Evolutionary conservation across 2,329 filamentous ascomycete species (phyloP).

Genomic region (Raffaelea ambrosiae): DNA sequence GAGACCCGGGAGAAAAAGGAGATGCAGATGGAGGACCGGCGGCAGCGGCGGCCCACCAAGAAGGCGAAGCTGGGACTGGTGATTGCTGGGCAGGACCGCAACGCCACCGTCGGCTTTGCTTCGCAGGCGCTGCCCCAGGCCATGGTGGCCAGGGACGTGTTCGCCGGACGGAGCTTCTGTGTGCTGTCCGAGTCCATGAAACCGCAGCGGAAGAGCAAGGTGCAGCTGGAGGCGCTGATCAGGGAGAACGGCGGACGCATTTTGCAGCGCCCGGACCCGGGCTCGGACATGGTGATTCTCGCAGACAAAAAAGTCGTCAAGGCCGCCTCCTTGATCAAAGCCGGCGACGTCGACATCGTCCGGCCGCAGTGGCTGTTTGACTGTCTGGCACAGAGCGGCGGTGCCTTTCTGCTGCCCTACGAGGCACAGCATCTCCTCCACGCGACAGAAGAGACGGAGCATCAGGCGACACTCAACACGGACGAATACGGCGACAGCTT

Average conservation of each 20-base stretch:
- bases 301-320: slow-evolving; percentile 76
- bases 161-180: slow-evolving; percentile 71
- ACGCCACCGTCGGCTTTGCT: slow-evolving; percentile 27
- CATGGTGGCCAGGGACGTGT: slow-evolving; percentile 42
- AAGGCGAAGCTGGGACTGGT: slow-evolving; percentile 59
- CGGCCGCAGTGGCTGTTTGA: slow-evolving; percentile 77
- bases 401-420: slow-evolving; percentile 54
- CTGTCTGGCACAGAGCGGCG: slow-evolving; percentile 53
- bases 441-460: slow-evolving; percentile 46
- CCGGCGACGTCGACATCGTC: slow-evolving; percentile 61
- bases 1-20: slow-evolving; percentile 61
- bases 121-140: not conserved
- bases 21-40: slow-evolving; percentile 66
- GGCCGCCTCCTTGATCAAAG: slow-evolving; percentile 72
- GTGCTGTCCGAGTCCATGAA: slow-evolving; percentile 68
- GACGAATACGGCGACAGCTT: slow-evolving; percentile 83
- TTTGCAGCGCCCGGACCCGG: slow-evolving; percentile 61
- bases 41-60: slow-evolving; percentile 45
- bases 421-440: slow-evolving; percentile 63
- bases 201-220: slow-evolving; percentile 66
- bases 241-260: slow-evolving; percentile 77
- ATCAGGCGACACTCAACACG: slow-evolving; percentile 50
- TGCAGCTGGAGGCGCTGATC: slow-evolving; percentile 69
- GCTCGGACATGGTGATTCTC: slow-evolving; percentile 58
- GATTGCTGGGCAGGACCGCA: slow-evolving; percentile 59